phyloP scores from a whole-genome alignment of 2,329 filamentous ascomycete species.

The Microdochium bolleyi region DNA sequence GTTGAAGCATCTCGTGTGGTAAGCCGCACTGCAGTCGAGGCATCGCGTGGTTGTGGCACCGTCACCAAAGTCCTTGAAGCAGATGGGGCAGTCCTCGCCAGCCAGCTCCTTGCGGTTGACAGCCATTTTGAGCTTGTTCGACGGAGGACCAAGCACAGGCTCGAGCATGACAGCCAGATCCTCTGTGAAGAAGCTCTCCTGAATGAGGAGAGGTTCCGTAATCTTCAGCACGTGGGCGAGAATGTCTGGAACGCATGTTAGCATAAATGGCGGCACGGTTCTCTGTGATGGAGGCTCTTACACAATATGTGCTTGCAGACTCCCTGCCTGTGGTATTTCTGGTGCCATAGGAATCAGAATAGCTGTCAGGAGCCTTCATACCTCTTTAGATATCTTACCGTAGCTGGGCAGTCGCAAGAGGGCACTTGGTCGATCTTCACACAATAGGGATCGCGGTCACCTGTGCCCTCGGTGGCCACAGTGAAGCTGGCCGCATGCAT shows the following conservation, averaged over 20 bases:
- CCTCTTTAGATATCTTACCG: neutral
- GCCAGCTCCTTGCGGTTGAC: neutral
- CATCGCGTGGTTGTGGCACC: neutral
- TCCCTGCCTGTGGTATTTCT: neutral
- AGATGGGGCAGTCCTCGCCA: neutral
- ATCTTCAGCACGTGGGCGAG: neutral
- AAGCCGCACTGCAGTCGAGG: neutral
- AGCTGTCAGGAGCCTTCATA: neutral
- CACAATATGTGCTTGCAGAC: neutral
- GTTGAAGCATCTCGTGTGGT: neutral
- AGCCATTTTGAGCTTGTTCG: neutral
- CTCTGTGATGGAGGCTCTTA: neutral
- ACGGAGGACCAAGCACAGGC: neutral
- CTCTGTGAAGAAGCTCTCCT: neutral
- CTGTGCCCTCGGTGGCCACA: neutral
- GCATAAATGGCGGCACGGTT: neutral
- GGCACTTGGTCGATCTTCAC: neutral
- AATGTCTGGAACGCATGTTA: neutral
- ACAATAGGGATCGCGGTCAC: neutral
- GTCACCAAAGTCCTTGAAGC: neutral
- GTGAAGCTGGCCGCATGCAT: neutral
- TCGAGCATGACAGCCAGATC: neutral
- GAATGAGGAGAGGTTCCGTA: neutral
- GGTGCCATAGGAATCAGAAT: neutral
- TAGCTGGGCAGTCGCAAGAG: neutral